Evolutionary conservation across 768 basidiomycete species (phyloP), one percentile per base, ranked within the genome.

Genomic region (Russula earlei): DNA sequence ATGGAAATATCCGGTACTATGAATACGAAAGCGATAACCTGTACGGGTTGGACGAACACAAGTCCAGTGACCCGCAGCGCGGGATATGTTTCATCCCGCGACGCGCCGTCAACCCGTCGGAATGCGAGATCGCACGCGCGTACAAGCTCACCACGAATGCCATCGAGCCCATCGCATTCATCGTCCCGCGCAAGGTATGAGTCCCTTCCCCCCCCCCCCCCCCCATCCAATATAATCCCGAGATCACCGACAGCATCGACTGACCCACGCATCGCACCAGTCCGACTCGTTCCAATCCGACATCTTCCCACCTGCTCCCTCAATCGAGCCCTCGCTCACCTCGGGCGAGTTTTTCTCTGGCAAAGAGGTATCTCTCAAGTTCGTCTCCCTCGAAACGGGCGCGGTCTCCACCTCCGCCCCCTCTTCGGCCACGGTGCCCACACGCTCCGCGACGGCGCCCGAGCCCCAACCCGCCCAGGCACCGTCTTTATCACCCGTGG

Each of bases 81-180:
- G 96, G 96, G 12, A 89, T 98, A 83, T 91, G 88, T 68, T 93
- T 98, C 84, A 78, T 96, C 41, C 96, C 96, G 12, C 82, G 94
- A 34, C 87, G 93, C 46, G 85, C 89, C 0, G 80, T 98, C 65
- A 91, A 80, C 67, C 86, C 96, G 22, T 72, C 78, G 36, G 91
- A 97, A 50, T 95, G 93, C 69, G 96, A 98, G 69, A 96, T 98
- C 62, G 94, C 91, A 2, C 79, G 92, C 27, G 91, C 88, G 1
- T 97, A 90, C 79, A 99, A 98, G 70, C 78, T 95, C 19, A 75
- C 81, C 15, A 82, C 79, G 2, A 71, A 70, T 20, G 75, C 75
- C 33, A 80, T 99, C 55, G 94, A 98, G 68, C 90, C 95, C 17
- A 87, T 99, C 64, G 84, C 84, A 0, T 99, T 97, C 72, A 90